Base-by-base conservation (phyloP, 306 rosid genomes). In the Lupinus albus region DNA sequence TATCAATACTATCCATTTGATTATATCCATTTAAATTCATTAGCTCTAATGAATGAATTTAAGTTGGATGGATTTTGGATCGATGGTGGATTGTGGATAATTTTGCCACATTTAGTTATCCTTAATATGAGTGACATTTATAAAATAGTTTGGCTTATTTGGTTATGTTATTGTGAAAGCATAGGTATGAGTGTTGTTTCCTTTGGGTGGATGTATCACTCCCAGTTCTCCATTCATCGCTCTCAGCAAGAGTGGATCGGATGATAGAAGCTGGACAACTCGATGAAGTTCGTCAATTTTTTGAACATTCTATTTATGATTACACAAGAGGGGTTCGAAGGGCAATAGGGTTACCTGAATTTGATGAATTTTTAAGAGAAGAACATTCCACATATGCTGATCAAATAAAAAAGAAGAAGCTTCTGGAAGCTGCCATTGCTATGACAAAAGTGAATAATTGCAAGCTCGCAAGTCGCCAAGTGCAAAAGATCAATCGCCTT, bases 291-390 rank as follows among this genome's bases (percentile, higher is more conserved):
- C 64, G 76, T 0, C 17, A 18, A 0, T 13, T 65, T 3, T 78
- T 74, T 5, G 46, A 78, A 13, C 54, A 59, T 0, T 4, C 65
- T 0, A 2, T 0, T 0, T 8, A 51, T 0, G 86, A 82, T 18
- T 78, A 82, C 20, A 28, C 70, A 0, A 25, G 52, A 49, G 86
- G 86, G 38, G 17, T 75, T 6, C 49, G 86, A 55, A 61, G 65
- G 33, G 83, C 86, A 2, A 75, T 82, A 45, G 86, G 86, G 6
- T 76, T 82, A 0, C 86, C 86, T 0, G 86, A 82, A 46, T 62
- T 82, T 3, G 73, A 82, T 4, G 0, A 52, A 0, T 78, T 66
- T 20, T 51, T 82, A 4, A 44, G 41, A 56, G 68, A 73, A 4
- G 54, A 39, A 6, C n/a, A n/a, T n/a, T 53, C 56, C 0, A 14